Evolutionary conservation across 192 early-diverging fungal species (phyloP).

Genomic region (Pilaira anomala): DNA sequence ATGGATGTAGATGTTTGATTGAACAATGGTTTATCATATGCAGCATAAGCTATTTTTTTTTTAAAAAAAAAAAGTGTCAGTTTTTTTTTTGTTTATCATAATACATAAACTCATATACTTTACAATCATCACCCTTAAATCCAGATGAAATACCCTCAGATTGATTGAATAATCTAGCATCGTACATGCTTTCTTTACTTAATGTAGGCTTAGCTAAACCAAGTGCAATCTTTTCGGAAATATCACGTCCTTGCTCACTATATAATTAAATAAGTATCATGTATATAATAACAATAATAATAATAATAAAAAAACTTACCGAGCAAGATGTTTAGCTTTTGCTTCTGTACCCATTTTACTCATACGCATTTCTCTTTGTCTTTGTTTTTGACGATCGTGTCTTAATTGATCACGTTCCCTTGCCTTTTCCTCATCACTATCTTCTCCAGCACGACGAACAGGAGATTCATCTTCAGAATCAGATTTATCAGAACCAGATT

Average conservation of each 20-base stretch:
- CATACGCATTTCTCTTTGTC: conserved; percentile 83
- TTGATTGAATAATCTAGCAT: conserved; percentile 94
- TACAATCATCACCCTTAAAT: conserved; percentile 83
- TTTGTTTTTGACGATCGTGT: conserved; percentile 76
- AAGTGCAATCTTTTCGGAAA: conserved; percentile 98
- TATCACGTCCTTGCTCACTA: conserved; percentile 83
- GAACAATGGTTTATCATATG: conserved; percentile 98
- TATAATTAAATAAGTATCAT: not conserved
- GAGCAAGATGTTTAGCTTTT: conserved; percentile 72
- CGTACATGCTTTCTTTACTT: conserved; percentile 89
- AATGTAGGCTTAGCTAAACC: conserved; percentile 91
- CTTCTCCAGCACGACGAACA: conserved; percentile 41
- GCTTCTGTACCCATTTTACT: conserved; percentile 86
- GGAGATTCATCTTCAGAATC: conserved; percentile 46
- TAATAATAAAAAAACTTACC: conserved; percentile 33
- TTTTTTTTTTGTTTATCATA: not conserved
- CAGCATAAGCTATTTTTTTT: conserved; percentile 72
- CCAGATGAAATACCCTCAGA: conserved; percentile 79
- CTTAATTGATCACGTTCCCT: conserved; percentile 86
- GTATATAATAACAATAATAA: not conserved
- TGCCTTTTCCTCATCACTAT: conserved; percentile 59
- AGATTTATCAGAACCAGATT: conserved; percentile 25
- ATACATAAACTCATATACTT: not conserved
- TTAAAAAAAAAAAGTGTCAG: not conserved
- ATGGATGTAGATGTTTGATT: conserved; percentile 60